Base-by-base conservation (phyloP, 306 rosid genomes). In the Trichosanthes truncata region DNA sequence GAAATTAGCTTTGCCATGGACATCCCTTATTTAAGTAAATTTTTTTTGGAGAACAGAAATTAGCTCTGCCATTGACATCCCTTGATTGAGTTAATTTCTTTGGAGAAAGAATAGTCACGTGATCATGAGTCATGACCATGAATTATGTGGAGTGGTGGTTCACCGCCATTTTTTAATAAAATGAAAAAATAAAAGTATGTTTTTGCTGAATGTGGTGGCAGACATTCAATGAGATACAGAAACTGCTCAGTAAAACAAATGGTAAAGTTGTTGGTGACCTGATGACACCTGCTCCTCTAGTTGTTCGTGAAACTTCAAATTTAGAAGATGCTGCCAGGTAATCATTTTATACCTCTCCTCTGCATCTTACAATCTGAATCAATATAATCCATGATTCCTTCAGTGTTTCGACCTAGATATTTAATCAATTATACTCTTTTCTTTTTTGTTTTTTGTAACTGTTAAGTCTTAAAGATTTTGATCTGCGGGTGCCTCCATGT, bases 211-310 rank as follows among this genome's bases (percentile, higher is more conserved):
- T 79, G 10, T 90, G 88, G 18, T 90, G 85, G 73, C 96, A 95
- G 99, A 86, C 96, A 63, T 96, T 96, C 85, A 90, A 93, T 41
- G 87, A 93, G 87, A 52, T 96, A 84, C 99, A 96, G 80, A 91
- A 87, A 78, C 88, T 96, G 79, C 96, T 96, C 79, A 78, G 86
- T 73, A 96, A 96, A 88, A 93, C 94, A 23, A 90, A 93, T 74
- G 98, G 98, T 18, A 83, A 93, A 89, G 93, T 93, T 84, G 97
- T 96, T 35, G 99, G 99, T 7, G 99, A 96, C 86, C 84, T 96
- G 45, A 96, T 96, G 99, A 96, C 99, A 45, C 86, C 94, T 33
- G 85, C 91, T 75, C 99, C 99, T 15, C 97, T 96, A 67, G 90
- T 91, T 86, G 97, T 95, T 80, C 90, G 83, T 60, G 92, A 90